phyloP scores from a whole-genome alignment of 2,329 filamentous ascomycete genomes.

The Clonostachys sp. region DNA sequence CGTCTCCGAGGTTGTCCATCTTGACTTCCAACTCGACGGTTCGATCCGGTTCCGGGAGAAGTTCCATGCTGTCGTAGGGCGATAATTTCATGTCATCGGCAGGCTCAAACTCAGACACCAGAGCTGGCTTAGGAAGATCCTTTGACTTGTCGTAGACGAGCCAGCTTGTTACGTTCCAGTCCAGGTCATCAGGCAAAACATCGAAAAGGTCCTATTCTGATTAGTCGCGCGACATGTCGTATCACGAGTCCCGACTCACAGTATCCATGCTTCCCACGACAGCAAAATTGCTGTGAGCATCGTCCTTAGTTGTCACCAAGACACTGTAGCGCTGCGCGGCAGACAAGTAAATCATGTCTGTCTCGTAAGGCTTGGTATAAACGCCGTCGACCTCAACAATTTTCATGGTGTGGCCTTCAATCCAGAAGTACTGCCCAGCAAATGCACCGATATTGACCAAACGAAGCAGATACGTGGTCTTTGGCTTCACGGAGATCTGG shows the following conservation, averaged over 20 bases:
- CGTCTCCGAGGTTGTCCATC: conserved; percentile 58
- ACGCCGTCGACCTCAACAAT: conserved; percentile 73
- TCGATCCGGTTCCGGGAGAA: conserved; percentile 58
- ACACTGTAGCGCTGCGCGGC: conserved; percentile 65
- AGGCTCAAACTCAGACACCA: conserved; percentile 57
- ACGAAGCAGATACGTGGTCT: conserved; percentile 69
- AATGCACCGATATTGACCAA: conserved; percentile 73
- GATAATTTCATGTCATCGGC: conserved; percentile 72
- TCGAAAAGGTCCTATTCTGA: conserved; percentile 58
- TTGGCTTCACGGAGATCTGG: conserved; percentile 54
- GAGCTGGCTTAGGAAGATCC: conserved; percentile 41
- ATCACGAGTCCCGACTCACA: conserved; percentile 23
- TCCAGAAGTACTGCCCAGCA: conserved; percentile 61
- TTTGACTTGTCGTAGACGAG: conserved; percentile 49
- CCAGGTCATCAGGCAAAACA: conserved; percentile 58
- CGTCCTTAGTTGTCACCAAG: conserved; percentile 58
- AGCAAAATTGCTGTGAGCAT: conserved; percentile 58
- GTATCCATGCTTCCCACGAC: conserved; percentile 68
- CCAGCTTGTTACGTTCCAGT: conserved; percentile 66
- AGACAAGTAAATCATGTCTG: conserved; percentile 60
- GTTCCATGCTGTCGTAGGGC: conserved; percentile 60
- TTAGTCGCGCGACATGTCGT: not conserved
- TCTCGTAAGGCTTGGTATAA: conserved; percentile 56
- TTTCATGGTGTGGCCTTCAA: conserved; percentile 61
- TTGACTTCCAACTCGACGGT: conserved; percentile 59